Evolutionary conservation across 2,329 filamentous ascomycete genomes (phyloP).

Genomic region (Epichloe scottii): DNA sequence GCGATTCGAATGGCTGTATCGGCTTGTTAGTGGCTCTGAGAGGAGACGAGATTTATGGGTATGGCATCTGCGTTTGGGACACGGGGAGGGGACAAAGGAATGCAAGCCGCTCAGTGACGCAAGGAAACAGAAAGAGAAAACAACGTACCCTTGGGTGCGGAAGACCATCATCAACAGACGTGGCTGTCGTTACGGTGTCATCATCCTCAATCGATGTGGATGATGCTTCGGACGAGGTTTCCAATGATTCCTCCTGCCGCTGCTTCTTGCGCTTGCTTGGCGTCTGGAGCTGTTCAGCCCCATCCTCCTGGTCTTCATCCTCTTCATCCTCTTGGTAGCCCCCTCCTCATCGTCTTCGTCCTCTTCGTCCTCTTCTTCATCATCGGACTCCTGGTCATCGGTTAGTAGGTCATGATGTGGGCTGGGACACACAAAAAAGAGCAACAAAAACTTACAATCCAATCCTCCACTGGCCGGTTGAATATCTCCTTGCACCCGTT

Average conservation of each 20-base stretch:
- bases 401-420: background rate
- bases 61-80: background rate
- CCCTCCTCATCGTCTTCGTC: conserved; percentile 46
- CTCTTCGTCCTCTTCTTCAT: conserved; percentile 30
- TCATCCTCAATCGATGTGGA: conserved; percentile 28
- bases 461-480: conserved; percentile 70
- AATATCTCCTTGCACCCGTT: conserved; percentile 91
- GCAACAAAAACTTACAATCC: conserved; percentile 43
- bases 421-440: background rate
- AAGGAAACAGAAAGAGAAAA: background rate
- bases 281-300: conserved; percentile 30
- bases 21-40: conserved; percentile 12
- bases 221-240: conserved; percentile 22
- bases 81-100: no score
- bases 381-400: conserved; percentile 38
- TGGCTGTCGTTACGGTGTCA: conserved; percentile 33
- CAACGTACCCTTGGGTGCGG: conserved; percentile 51
- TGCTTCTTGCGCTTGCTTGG: conserved; percentile 47
- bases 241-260: conserved; percentile 33
- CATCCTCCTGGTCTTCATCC: conserved; percentile 32
- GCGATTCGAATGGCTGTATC: conserved; percentile 72
- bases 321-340: conserved; percentile 40
- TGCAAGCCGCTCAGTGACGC: no score
- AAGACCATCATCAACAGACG: conserved; percentile 57
- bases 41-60: background rate